Base-by-base conservation (phyloP, 1,284 basidiomycete genomes). In the Melampsora larici-populina region DNA sequence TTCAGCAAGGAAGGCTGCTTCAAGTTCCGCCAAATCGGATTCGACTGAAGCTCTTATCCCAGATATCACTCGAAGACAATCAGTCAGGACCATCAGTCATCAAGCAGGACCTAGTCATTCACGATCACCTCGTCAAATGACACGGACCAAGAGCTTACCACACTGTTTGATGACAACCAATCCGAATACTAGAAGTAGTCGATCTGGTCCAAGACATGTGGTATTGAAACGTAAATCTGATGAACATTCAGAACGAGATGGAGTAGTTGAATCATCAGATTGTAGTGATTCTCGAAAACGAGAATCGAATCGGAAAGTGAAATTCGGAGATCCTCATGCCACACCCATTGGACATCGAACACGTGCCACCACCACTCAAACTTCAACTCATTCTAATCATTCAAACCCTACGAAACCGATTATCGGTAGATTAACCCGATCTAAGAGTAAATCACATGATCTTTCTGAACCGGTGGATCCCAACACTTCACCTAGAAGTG, bases 271-370 rank as follows among this genome's bases (percentile, higher is more conserved):
- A 43, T 68, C 66, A 24, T 26, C 15, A 51, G 51, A 40, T 33
- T 49, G 49, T 17, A 63, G 63, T 9, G 49, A 11, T 60, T 24
- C 29, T n/a, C 33, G 36, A 31, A 64, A 31, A 11, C 66, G 60
- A 26, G 48, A 62, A 51, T 49, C 55, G 15, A 40, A 67, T 40
- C 55, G 67, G 17, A 67, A 67, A 13, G 36, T 69, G 6, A 66
- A 33, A 36, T 49, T 51, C 24, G 62, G 64, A 21, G 55, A 62
- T n/a, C 29, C 62, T 17, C 43, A 66, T 24, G 46, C 36, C 15
- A 76, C 74, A 4, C 74, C 74, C 6, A 36, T 76, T 9, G 74
- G 51, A 7, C 66, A 62, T 40, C 49, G 74, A 18, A 76, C 74
- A 48, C 65, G 74, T 9, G 40, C 40, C 13, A 62, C 51, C 2